Base-by-base conservation (phyloP, 2,329 filamentous ascomycete genomes). In the Epichloe coenophiala region DNA sequence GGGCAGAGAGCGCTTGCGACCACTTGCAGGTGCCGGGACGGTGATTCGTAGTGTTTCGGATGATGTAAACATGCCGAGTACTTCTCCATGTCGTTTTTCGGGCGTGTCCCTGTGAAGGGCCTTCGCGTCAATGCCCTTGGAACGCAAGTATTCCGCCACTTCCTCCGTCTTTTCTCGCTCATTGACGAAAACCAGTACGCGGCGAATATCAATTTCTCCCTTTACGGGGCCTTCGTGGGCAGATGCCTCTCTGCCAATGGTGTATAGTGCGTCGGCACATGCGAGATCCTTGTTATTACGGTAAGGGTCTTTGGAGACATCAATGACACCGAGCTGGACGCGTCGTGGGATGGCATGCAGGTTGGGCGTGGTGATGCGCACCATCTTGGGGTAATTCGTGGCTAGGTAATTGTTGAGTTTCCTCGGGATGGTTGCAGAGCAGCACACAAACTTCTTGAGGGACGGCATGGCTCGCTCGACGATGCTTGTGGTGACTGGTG, bases 141-240 rank as follows among this genome's bases (percentile, higher is more conserved):
- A 78, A 12, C 73, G 71, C 0, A 98, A 80, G 64, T 86, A 98
- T 1, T 82, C 70, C 12, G 90, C 83, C 0, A 98, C 76, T 61
- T 90, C 81, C 51, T 85, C 78, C 0, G 91, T 88, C 62, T 87
- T 88, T 62, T 95, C 89, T 37, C 93, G 85, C 72, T 97, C 89
- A 66, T 97, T 97, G 64, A 97, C 91, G 61, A 97, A 97, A 3
- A 97, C 89, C 51, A 97, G 80, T 60, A 98, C 85, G 55, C 88
- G 85, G 65, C 93, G 93, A 23, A 87, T 76, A 52, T 86, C 81
- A 4, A 83, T 69, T 46, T 75, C 71, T 40, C 72, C 77, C 49
- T 77, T 75, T 27, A 71, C 68, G 27, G 69, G 63, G 4, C 77
- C 76, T 50, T 84, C 79, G 55, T 83, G 73, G 23, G 71, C 71